phyloP scores from a whole-genome alignment of 495 filamentous ascomycete species.

The Sabuloglossum arenarium region DNA sequence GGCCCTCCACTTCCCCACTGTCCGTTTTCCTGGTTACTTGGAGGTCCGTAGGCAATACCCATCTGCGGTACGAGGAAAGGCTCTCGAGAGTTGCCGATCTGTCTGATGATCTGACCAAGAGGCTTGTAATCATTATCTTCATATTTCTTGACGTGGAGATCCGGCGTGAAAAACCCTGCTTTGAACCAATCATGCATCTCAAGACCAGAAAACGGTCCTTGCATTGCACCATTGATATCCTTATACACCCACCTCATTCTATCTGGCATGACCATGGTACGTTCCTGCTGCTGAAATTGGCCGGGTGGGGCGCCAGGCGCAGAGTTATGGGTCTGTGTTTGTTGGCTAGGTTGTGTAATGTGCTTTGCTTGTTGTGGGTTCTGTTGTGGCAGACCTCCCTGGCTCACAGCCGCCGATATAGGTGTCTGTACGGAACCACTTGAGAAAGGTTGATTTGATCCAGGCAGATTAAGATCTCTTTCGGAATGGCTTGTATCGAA shows the following conservation, averaged over 20 bases:
- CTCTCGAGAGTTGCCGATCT: slow-evolving; percentile 92
- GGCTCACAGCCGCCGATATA: background rate
- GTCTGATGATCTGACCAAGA: slow-evolving; percentile 80
- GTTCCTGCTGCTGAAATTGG: slow-evolving; percentile 50
- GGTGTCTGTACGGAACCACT: background rate
- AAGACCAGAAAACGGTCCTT: slow-evolving; percentile 86
- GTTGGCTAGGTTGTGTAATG: slow-evolving; percentile 7
- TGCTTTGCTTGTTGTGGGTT: slow-evolving; percentile 10
- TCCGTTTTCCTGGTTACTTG: slow-evolving; percentile 20
- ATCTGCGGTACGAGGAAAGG: slow-evolving; percentile 96
- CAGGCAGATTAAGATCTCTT: background rate
- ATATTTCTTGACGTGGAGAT: slow-evolving; percentile 79
- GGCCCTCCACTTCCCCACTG: slow-evolving; percentile 18
- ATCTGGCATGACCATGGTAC: slow-evolving; percentile 97
- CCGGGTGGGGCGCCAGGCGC: slow-evolving; percentile 12
- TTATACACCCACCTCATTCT: slow-evolving; percentile 97
- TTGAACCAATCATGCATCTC: slow-evolving; percentile 99
- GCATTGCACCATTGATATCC: slow-evolving; percentile 75
- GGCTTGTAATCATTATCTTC: slow-evolving; percentile 92
- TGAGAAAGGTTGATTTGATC: background rate
- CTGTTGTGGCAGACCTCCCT: background rate
- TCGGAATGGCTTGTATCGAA: background rate
- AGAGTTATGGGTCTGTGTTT: slow-evolving; percentile 7
- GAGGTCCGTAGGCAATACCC: slow-evolving; percentile 68
- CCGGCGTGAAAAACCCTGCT: slow-evolving; percentile 87